Percentiles rank a stretch among this genome's conserved stretches.
phyloP scores from a whole-genome alignment of 169 alveolate species.

The Plasmodium gonderi region DNA sequence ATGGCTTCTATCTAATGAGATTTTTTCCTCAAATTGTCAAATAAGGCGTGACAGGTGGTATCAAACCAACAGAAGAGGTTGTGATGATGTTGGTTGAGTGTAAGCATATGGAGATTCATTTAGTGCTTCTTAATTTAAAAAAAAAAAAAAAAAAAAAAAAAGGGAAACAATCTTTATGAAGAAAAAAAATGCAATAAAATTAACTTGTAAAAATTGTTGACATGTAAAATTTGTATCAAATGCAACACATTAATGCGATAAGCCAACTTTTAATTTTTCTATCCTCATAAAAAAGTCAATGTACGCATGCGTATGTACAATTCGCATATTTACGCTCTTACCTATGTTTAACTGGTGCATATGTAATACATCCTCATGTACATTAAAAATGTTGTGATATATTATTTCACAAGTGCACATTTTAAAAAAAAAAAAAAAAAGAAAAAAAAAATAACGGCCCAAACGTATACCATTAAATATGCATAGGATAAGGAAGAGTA shows the following conservation, averaged over 20 bases:
- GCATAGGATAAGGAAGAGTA: not conserved
- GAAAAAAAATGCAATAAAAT: not conserved
- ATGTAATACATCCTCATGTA: too few species aligned
- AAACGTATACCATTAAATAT: not conserved
- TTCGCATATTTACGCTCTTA: not conserved
- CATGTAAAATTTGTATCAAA: not conserved
- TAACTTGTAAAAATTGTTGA: not conserved
- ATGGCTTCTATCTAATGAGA: not conserved
- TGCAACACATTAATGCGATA: not conserved
- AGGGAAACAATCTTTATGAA: too few species aligned
- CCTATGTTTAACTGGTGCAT: not conserved
- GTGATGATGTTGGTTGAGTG: too few species aligned
- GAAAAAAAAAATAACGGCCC: not conserved
- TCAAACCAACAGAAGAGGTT: not conserved
- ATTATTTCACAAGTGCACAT: not conserved
- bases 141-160: not conserved
- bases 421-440: not conserved
- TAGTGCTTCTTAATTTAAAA: not conserved
- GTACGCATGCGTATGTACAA: not conserved
- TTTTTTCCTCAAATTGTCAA: not conserved
- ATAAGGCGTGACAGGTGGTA: not conserved
- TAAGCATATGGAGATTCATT: not conserved
- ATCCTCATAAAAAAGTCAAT: not conserved
- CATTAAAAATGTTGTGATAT: too few species aligned
- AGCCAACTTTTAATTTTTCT: not conserved